These are phyloP conservation scores for Malassezia equina DNA, from an alignment of 1,284 basidiomycete genomes.

Conservation along the genomic window DNA sequence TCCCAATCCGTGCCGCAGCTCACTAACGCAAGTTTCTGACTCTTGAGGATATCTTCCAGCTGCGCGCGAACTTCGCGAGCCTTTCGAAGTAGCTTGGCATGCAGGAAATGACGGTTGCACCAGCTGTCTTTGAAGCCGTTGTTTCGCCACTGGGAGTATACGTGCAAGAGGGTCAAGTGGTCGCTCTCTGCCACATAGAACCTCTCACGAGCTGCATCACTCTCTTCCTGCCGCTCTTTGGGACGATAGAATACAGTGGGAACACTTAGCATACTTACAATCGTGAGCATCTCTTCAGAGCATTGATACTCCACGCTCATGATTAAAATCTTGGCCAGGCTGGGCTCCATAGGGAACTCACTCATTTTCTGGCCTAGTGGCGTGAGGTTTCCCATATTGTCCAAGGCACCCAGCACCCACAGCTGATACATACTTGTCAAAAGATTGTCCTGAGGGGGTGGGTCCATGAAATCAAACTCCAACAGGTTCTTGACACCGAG, in stretches of 20 bases:
- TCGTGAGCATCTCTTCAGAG: constrained; percentile 89
- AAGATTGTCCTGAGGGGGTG: constrained; percentile 58
- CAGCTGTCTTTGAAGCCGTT: constrained; percentile 84
- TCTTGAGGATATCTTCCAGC: constrained; percentile 95
- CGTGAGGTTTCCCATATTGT: constrained; percentile 94
- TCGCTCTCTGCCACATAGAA: constrained; percentile 98
- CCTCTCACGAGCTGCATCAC: constrained; percentile 90
- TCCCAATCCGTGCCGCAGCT: constrained; percentile 94
- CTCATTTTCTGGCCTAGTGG: constrained; percentile 88
- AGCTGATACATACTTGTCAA: constrained; percentile 95
- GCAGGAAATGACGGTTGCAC: constrained; percentile 86
- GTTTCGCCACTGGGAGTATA: constrained; percentile 94
- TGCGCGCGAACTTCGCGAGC: constrained; percentile 91
- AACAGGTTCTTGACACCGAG: constrained; percentile 88
- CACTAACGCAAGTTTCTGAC: constrained; percentile 83
- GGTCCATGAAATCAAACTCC: constrained; percentile 98
- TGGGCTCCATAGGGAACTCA: constrained; percentile 70
- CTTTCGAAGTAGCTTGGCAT: constrained; percentile 88
- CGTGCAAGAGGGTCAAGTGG: constrained; percentile 86
- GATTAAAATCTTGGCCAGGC: constrained; percentile 96
- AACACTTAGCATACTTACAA: constrained; percentile 96
- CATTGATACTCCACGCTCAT: constrained; percentile 86
- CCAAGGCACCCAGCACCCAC: constrained; percentile 92
- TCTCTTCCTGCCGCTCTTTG: constrained; percentile 87
- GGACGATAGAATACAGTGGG: constrained; percentile 86